Conservation (phyloP, 768 basidiomycete genomes). For the Leccinum disarticulatum region DNA sequence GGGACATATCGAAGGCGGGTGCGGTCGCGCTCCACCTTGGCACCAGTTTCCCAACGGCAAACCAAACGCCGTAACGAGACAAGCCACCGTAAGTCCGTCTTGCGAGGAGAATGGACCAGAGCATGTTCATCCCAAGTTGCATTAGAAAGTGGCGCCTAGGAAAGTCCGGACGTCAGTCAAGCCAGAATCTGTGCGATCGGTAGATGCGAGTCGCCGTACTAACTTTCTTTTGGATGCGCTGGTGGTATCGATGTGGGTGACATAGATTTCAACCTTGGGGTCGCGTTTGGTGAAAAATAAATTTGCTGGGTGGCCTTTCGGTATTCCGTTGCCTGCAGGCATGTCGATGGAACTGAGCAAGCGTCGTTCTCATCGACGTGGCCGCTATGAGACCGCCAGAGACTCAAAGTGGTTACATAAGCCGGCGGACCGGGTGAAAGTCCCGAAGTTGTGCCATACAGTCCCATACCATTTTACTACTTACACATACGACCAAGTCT, state of each 20-base stretch:
- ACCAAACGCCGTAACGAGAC: conserved; percentile 31
- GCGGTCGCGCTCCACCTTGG: conserved; percentile 14
- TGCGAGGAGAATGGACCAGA: conserved; percentile 25
- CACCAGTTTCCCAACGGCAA: conserved; percentile 20
- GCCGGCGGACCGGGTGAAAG: background rate
- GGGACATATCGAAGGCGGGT: conserved; percentile 14
- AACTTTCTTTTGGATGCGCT: conserved; percentile 21
- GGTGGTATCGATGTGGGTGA: conserved; percentile 29
- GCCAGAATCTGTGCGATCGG: background rate
- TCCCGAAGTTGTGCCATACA: too few relatives aligned
- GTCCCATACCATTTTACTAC: too few relatives aligned
- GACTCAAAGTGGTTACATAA: conserved; percentile 20
- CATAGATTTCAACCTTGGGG: conserved; percentile 26
- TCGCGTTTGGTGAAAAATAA: conserved; percentile 21
- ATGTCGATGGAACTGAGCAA: conserved; percentile 16
- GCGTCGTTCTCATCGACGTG: conserved; percentile 2
- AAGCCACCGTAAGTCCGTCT: conserved; percentile 25
- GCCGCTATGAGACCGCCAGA: too few relatives aligned
- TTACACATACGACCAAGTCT: too few relatives aligned
- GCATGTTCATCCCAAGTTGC: conserved; percentile 25
- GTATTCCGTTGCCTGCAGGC: conserved; percentile 26
- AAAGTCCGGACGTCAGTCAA: conserved; percentile 8
- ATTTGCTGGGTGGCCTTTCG: conserved; percentile 26
- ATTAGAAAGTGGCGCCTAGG: conserved; percentile 28
- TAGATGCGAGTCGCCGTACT: conserved; percentile 11